Percentiles rank a stretch among this genome's conserved stretches.
phyloP scores from a whole-genome alignment of 495 filamentous ascomycete species.

The Penicillium verhagenii region DNA sequence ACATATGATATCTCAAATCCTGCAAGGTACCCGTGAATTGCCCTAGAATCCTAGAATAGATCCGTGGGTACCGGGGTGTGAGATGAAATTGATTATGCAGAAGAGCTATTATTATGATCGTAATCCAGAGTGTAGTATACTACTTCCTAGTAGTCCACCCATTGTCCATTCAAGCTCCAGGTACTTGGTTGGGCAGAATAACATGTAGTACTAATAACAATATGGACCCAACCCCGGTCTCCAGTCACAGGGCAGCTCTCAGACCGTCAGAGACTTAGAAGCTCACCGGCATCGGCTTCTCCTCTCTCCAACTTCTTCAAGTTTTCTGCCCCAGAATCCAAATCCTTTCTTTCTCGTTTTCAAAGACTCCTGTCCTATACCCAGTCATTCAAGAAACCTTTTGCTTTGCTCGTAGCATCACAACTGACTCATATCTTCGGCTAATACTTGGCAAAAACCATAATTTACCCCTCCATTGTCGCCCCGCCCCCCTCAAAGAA shows the following conservation, averaged over 20 bases:
- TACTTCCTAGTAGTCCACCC: too few species aligned
- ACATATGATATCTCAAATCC: too few species aligned
- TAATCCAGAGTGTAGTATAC: too few species aligned
- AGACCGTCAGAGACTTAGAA: neutral
- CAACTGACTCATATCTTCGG: neutral
- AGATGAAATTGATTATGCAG: too few species aligned
- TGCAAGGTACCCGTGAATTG: too few species aligned
- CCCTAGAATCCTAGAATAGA: too few species aligned
- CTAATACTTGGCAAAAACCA: slow-evolving; percentile 2
- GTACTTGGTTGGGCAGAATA: neutral
- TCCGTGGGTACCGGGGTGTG: too few species aligned
- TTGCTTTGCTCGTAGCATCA: too few species aligned
- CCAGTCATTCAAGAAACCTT: too few species aligned
- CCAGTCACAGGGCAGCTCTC: neutral
- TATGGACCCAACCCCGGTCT: neutral
- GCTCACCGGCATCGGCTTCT: neutral
- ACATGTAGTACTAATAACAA: too few species aligned
- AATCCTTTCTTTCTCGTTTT: neutral
- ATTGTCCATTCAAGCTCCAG: too few species aligned
- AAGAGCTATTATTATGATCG: too few species aligned
- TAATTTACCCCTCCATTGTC: slow-evolving; percentile 7
- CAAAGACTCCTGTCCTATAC: neutral
- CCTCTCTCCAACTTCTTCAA: neutral
- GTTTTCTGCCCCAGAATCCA: neutral
- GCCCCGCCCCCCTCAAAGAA: slow-evolving; percentile 16